Evolutionary conservation across 1,284 basidiomycete genomes (phyloP), one percentile per base, ranked within the genome.

Genomic region (Tranzscheliella williamsii): DNA sequence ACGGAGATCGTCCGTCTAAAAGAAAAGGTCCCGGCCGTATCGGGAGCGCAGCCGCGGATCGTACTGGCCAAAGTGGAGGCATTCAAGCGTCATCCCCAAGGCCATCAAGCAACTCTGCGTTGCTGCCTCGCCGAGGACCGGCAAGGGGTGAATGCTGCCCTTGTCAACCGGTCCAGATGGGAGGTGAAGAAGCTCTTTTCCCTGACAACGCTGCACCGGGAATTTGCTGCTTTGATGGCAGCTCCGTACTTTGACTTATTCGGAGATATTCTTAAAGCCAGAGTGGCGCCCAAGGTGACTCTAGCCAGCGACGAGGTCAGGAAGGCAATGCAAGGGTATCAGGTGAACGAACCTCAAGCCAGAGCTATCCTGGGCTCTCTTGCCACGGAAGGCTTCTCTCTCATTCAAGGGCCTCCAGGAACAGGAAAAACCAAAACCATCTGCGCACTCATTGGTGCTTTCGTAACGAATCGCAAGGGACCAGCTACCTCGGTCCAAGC

Each of bases 381-480:
- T 64, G 49, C 68, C 9, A 84, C 84, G 15, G 80, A 85, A 18
- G 95, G 93, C 1, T 96, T 99, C 73, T 85, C 86, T 0, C 81
- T 99, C 26, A 94, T 99, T 48, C 95, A 98, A 83, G 95, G 94
- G 38, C 95, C 95, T 22, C 95, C 95, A 1, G 95, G 95, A 62
- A 99, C 95, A 0, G 95, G 95, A 31, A 99, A 99, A 80, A 98
- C 95, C 9, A 96, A 91, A 39, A 99, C 95, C 0, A 98, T 99
- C 62, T 90, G 91, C 69, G 91, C 90, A 16, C 82, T 98, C n/a
- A 88, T 96, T 2, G 87, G 90, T 30, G 85, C 87, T 6, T 92
- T 89, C 73, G 78, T 94, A 29, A 84, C 86, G 29, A 63, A 41
- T n/a, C 66, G 72, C 26, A 61, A 64, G 31, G 51, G 52, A 0